Base-by-base conservation (phyloP, 2,329 filamentous ascomycete species). In the Alternaria sp. region DNA sequence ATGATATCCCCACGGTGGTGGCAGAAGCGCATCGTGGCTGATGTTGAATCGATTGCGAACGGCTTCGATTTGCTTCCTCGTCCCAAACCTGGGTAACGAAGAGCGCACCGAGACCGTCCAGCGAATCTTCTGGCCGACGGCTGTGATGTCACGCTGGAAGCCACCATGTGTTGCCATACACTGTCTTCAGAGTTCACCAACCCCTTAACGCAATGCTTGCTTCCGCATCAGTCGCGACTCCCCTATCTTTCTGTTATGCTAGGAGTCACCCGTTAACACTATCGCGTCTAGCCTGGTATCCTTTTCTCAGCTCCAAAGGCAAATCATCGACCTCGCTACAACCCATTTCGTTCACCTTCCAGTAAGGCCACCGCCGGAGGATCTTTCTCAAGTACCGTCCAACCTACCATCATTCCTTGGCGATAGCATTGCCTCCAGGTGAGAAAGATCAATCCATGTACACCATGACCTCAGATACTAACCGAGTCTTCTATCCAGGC, bases 341-440 rank as follows among this genome's bases (percentile, higher is more conserved):
- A 83, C 83, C 54, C 82, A 85, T 65, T 86, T 86, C 70, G 77
- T 78, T 59, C 82, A 85, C 66, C 80, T 85, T 32, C 83, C 83
- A 32, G 82, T 83, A 65, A 80, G 81, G 59, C 83, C 83, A 40
- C 82, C 83, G 8, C 77, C 82, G 48, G 82, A 85, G 57, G 80
- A 85, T 43, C 74, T 86, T 18, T 80, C 80, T 40, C 83, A 84
- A 58, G 82, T 86, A 36, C 85, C 85, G 44, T 75, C 83, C 22
- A 81, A 81, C 40, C 73, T 87, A n/a, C 85, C 85, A 6, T 82
- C 84, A 3, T 86, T 87, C 74, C 77, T 86, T 43, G 84, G 82
- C 64, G 84, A 85, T 66, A 85, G 83, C 9, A 74, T 78, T 14
- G 80, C 85, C 3, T 84, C 85, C 3, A 81, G 75, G 76, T 77